A percentile compares a stretch with the other conserved stretches of the same genome.
phyloP scores from a whole-genome alignment of 2,329 filamentous ascomycete species.

The Exophiala xenobiotica region DNA sequence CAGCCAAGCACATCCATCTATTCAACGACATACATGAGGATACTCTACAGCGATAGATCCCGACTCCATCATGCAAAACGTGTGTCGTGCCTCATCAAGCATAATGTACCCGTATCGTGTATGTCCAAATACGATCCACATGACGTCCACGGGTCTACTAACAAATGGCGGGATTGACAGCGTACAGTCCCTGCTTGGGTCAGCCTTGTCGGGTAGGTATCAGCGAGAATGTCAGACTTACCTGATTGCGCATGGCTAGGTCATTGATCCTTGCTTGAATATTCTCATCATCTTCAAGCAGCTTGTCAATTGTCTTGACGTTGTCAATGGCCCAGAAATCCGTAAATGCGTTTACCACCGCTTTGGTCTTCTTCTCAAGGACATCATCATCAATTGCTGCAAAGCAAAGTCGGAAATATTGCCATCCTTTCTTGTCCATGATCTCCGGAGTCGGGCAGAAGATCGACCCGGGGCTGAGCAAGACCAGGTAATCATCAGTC shows the following conservation, averaged over 20 bases:
- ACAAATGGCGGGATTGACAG: constrained; percentile 22
- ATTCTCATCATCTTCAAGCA: constrained; percentile 47
- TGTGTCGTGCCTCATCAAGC: too few relatives aligned
- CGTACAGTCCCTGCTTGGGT: constrained; percentile 12
- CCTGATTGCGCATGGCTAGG: constrained; percentile 12
- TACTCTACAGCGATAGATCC: too few relatives aligned
- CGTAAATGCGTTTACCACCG: constrained; percentile 67
- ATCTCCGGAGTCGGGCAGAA: constrained; percentile 69
- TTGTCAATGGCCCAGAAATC: constrained; percentile 76
- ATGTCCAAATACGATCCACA: too few relatives aligned
- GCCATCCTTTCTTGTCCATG: constrained; percentile 60
- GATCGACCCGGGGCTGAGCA: constrained; percentile 69
- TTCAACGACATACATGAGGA: too few relatives aligned
- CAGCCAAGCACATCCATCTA: too few relatives aligned
- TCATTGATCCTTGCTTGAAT: constrained; percentile 8
- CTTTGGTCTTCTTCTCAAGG: constrained; percentile 59
- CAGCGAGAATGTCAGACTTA: constrained; percentile 6
- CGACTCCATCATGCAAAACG: too few relatives aligned
- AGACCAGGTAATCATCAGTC: constrained; percentile 65
- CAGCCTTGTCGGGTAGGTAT: neutral
- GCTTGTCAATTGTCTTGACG: constrained; percentile 62
- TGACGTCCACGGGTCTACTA: too few relatives aligned
- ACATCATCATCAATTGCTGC: constrained; percentile 75
- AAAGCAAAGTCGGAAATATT: constrained; percentile 78
- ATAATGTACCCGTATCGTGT: too few relatives aligned